Percentiles rank a stretch among this genome's conserved stretches.
Evolutionary conservation across 1,139 yeast genomes (phyloP).

Genomic region (Hansenula anomala): DNA sequence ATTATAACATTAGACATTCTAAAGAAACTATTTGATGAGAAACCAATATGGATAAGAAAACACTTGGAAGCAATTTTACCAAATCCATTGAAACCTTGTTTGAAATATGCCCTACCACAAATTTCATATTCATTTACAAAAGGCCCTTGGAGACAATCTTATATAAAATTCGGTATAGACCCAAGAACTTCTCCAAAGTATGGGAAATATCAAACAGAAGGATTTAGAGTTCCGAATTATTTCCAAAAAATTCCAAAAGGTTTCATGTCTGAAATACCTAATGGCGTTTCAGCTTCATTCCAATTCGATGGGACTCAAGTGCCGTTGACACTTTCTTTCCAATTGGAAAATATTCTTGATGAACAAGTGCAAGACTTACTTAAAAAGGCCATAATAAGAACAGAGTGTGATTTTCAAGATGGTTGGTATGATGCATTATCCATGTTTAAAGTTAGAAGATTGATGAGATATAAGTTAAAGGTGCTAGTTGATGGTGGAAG

Average conservation of each 20-base stretch:
- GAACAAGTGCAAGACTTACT: conserved; percentile 52
- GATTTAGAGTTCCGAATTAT: conserved; percentile 53
- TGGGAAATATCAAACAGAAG: conserved; percentile 78
- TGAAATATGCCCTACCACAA: conserved; percentile 78
- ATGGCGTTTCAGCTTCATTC: conserved; percentile 37
- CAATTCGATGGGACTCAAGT: conserved; percentile 68
- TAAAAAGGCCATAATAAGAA: conserved; percentile 33
- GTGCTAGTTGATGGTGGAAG: conserved; percentile 41
- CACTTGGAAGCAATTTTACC: conserved; percentile 64
- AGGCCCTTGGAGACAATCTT: conserved; percentile 97
- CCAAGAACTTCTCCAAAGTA: conserved; percentile 54
- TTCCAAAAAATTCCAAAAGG: conserved; percentile 28
- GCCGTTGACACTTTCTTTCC: conserved; percentile 70
- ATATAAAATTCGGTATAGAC: conserved; percentile 72
- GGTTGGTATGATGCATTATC: conserved; percentile 78
- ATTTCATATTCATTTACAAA: conserved; percentile 75
- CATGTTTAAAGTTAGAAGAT: conserved; percentile 58
- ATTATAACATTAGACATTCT: conserved; percentile 41
- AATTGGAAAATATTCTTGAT: conserved; percentile 77
- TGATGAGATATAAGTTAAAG: conserved; percentile 68
- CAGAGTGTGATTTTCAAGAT: conserved; percentile 42
- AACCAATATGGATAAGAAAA: conserved; percentile 86
- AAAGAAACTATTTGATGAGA: conserved; percentile 47
- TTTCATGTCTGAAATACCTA: conserved; percentile 25
- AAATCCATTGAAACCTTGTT: conserved; percentile 39